A percentile compares a stretch with the other conserved stretches of the same genome.
phyloP scores from a whole-genome alignment of 192 early-diverging fungal genomes.

The Allomyces arbusculus region DNA sequence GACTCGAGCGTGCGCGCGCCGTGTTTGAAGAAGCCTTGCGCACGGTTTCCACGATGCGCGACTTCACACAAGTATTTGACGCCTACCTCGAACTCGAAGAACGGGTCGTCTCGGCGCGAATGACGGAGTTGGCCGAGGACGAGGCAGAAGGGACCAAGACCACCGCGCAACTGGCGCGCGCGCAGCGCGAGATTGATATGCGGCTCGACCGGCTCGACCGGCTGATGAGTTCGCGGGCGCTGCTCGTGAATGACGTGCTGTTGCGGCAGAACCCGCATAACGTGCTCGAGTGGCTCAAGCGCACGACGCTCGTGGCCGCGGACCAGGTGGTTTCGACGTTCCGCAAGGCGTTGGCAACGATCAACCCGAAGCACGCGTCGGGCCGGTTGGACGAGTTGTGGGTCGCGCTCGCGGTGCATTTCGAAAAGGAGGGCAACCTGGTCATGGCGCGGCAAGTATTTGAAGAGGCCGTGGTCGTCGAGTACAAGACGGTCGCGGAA shows the following conservation, averaged over 20 bases:
- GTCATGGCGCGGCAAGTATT: slow-evolving; percentile 53
- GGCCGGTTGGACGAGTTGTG: slow-evolving; percentile 66
- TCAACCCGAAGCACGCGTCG: slow-evolving; percentile 53
- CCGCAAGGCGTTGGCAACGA: slow-evolving; percentile 42
- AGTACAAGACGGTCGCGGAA: slow-evolving; percentile 58
- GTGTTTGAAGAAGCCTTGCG: slow-evolving; percentile 81
- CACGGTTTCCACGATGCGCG: slow-evolving; percentile 58
- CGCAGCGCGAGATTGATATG: slow-evolving; percentile 56
- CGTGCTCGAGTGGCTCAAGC: slow-evolving; percentile 77
- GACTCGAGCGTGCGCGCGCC: slow-evolving; percentile 54
- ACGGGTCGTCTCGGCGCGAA: slow-evolving; percentile 42
- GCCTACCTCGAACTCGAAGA: slow-evolving; percentile 88
- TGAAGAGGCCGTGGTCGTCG: slow-evolving; percentile 64
- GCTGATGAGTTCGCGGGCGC: slow-evolving; percentile 75
- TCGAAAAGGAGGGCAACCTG: slow-evolving; percentile 36
- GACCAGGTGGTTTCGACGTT: slow-evolving; percentile 49
- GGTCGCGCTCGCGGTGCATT: slow-evolving; percentile 66
- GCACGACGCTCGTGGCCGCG: slow-evolving; percentile 10
- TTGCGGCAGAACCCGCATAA: slow-evolving; percentile 78
- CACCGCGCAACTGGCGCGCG: background rate
- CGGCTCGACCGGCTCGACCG: slow-evolving; percentile 66
- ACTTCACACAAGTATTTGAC: slow-evolving; percentile 92
- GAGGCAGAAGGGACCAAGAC: slow-evolving; percentile 12
- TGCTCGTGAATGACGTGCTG: slow-evolving; percentile 82
- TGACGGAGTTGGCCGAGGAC: slow-evolving; percentile 42